phyloP scores from a whole-genome alignment of 306 rosid genomes.

The Aeschynomene evenia region DNA sequence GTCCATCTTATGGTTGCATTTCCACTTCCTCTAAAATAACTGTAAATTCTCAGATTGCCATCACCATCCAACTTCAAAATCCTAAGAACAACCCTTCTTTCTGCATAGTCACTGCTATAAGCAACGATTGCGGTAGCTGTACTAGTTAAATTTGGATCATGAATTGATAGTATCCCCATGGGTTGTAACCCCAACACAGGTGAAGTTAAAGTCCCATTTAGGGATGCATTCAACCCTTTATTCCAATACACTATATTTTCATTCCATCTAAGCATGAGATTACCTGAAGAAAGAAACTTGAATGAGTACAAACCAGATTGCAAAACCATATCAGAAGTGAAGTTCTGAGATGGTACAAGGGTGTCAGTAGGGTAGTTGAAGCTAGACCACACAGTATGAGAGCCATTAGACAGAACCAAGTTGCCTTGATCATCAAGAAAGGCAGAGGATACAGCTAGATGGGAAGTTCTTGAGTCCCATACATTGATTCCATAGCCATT shows the following conservation, averaged over 20 bases:
- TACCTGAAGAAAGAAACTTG: slow-evolving; percentile 33
- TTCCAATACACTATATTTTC: slow-evolving; percentile 38
- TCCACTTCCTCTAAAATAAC: slow-evolving; percentile 44
- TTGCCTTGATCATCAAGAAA: slow-evolving; percentile 42
- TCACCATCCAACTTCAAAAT: slow-evolving; percentile 49
- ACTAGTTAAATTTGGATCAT: slow-evolving; percentile 35
- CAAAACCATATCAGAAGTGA: slow-evolving; percentile 36
- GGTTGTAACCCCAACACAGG: slow-evolving; percentile 38
- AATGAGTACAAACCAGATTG: slow-evolving; percentile 48
- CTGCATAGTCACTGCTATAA: slow-evolving; percentile 51
- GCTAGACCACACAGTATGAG: slow-evolving; percentile 48
- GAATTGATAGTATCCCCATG: slow-evolving; percentile 41
- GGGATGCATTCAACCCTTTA: slow-evolving; percentile 41
- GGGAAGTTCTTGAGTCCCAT: slow-evolving; percentile 48
- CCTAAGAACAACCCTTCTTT: slow-evolving; percentile 37
- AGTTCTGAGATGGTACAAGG: slow-evolving; percentile 49
- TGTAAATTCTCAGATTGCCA: slow-evolving; percentile 58
- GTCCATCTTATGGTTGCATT: slow-evolving; percentile 36
- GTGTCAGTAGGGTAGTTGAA: slow-evolving; percentile 54
- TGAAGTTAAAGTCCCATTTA: slow-evolving; percentile 29
- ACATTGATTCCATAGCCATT: slow-evolving; percentile 40
- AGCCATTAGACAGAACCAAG: slow-evolving; percentile 38
- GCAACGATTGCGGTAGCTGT: slow-evolving; percentile 27
- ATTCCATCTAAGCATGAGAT: slow-evolving; percentile 48
- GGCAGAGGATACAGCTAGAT: slow-evolving; percentile 51